Conservation (phyloP, 1,284 basidiomycete genomes). For the Sanghuangporus sanghuang region DNA sequence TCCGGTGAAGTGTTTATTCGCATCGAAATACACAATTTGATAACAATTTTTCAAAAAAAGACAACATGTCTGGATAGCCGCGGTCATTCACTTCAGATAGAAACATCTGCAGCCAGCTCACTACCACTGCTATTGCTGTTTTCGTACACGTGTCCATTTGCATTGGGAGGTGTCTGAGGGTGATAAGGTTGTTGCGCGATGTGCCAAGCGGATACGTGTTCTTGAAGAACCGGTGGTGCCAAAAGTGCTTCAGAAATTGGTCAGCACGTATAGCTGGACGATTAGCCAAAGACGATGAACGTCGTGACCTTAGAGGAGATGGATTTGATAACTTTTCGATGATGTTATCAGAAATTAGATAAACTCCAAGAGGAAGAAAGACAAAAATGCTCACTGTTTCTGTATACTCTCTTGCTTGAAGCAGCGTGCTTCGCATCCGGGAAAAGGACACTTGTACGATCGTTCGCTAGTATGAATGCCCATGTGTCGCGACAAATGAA, state of each 20-base stretch:
- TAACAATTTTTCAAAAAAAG: too few species aligned
- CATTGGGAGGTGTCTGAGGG: neutral
- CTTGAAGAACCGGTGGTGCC: neutral
- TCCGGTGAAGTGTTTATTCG: too few species aligned
- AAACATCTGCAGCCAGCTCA: neutral
- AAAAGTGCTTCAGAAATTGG: neutral
- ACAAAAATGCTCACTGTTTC: constrained; percentile 62
- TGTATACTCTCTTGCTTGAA: constrained; percentile 79
- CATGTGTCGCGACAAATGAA: constrained; percentile 77
- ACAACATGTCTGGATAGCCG: neutral
- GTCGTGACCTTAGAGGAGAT: constrained; percentile 19
- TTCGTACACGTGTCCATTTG: neutral
- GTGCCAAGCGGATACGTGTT: neutral
- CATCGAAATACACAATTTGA: too few species aligned
- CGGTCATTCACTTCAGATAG: neutral
- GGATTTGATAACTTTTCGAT: constrained; percentile 22
- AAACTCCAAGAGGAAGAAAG: constrained; percentile 3
- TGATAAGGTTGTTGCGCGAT: neutral
- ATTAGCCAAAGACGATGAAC: constrained; percentile 14
- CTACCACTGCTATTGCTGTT: neutral
- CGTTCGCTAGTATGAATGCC: constrained; percentile 79
- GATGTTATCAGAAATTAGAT: constrained; percentile 15
- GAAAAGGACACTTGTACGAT: constrained; percentile 78
- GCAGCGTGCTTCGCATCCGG: constrained; percentile 76
- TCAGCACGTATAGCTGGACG: constrained; percentile 15